Evolutionary conservation across 495 filamentous ascomycete genomes (phyloP).

Genomic region (Apiosordaria backusii): DNA sequence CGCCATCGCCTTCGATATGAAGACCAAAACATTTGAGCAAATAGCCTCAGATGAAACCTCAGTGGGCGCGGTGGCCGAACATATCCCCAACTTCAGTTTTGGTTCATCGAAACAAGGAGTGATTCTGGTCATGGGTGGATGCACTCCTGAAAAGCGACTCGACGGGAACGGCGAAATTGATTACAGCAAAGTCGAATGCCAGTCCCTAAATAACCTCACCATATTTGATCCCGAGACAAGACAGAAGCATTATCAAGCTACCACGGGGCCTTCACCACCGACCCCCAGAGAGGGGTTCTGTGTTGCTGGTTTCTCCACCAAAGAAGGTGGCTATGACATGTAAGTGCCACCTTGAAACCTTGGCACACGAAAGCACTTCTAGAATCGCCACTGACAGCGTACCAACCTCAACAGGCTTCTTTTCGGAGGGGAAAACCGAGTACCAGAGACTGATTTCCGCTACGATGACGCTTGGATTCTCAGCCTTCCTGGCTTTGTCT

Average conservation of each 20-base stretch:
- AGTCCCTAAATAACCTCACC: background rate
- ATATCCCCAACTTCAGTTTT: background rate
- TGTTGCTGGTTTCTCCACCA: background rate
- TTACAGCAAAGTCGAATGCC: background rate
- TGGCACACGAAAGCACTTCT: background rate
- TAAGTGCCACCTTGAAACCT: too few species aligned
- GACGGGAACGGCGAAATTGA: background rate
- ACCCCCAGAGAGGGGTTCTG: background rate
- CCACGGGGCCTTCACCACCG: background rate
- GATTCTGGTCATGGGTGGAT: background rate
- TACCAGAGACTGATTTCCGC: background rate
- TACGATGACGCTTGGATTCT: background rate
- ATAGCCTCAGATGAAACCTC: background rate
- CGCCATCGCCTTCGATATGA: slow-evolving; percentile 23
- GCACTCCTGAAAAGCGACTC: background rate
- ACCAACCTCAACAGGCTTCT: background rate
- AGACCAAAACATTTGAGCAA: slow-evolving; percentile 9
- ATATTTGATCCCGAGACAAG: background rate
- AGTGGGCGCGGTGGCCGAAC: background rate
- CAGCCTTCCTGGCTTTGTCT: slow-evolving; percentile 7
- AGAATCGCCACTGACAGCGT: background rate
- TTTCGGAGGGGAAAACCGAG: background rate
- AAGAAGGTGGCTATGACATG: background rate
- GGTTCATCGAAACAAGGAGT: background rate
- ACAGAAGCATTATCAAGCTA: background rate